These are phyloP conservation scores for Cyclotella atomus DNA, from an alignment of 108 stramenopile genomes.

Conservation along the genomic window DNA sequence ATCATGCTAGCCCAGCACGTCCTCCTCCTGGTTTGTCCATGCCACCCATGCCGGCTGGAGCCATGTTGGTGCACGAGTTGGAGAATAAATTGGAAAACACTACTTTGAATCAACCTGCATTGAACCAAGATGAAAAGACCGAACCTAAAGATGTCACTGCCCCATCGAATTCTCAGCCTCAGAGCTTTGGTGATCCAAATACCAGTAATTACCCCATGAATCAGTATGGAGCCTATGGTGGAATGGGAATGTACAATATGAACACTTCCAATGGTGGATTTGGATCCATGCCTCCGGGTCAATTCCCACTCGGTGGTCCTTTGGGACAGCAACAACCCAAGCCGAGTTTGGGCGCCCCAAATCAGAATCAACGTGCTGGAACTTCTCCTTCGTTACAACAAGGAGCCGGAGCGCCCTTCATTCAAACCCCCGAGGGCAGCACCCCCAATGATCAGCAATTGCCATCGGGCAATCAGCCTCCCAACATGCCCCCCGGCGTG, in stretches of 20 bases:
- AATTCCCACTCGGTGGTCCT: conserved; percentile 50
- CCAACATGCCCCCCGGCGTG: conserved; percentile 81
- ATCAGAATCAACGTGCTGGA: conserved; percentile 10
- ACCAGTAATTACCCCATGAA: conserved; percentile 50
- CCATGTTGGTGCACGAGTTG: conserved; percentile 82
- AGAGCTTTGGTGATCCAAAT: conserved; percentile 30
- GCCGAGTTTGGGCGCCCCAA: conserved; percentile 45
- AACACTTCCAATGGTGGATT: conserved; percentile 33
- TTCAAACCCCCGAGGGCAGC: conserved; percentile 32
- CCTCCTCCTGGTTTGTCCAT: conserved; percentile 89
- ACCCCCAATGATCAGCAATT: not conserved
- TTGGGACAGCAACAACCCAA: conserved; percentile 70
- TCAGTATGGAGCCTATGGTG: conserved; percentile 54
- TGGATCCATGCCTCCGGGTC: conserved; percentile 49
- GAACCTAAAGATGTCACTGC: not conserved
- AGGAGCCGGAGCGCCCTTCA: conserved; percentile 31
- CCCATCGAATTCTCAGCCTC: conserved; percentile 40
- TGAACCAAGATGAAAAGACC: not conserved
- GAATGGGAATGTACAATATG: conserved; percentile 67
- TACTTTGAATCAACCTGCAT: not conserved
- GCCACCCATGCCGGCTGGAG: conserved; percentile 86
- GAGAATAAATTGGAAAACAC: conserved; percentile 80
- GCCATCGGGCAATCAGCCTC: conserved; percentile 20
- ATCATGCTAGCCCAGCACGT: conserved; percentile 75
- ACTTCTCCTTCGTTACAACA: conserved; percentile 8